A percentile compares a stretch with the other conserved stretches of the same genome.
phyloP scores from a whole-genome alignment of 164 flowering plant genomes.

The Stephania yunnanensis region DNA sequence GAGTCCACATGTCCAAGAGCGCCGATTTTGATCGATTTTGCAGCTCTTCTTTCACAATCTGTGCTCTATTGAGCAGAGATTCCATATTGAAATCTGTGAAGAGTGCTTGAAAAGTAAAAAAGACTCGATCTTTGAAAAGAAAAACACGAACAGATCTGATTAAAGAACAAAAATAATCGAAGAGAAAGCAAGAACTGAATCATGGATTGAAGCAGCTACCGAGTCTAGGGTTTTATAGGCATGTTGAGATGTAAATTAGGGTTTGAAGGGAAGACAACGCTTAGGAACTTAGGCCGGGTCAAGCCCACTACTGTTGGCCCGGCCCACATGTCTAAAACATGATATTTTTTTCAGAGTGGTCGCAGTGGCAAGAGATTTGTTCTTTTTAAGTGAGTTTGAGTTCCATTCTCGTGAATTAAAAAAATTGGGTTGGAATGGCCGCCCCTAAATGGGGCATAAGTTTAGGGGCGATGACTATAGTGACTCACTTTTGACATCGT shows the following conservation, averaged over 20 bases:
- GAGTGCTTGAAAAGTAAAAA: neutral
- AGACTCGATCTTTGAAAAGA: neutral
- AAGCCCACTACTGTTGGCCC: neutral
- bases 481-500: too few species aligned
- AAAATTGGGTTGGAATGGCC: too few species aligned
- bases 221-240: neutral
- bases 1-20: slow-evolving; percentile 1
- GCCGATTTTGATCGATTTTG: neutral
- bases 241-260: neutral
- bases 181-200: neutral
- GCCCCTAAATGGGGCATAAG: too few species aligned
- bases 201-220: neutral
- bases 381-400: too few species aligned
- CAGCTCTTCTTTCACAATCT: neutral
- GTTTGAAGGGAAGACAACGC: neutral
- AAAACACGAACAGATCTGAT: neutral
- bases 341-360: too few species aligned
- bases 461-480: too few species aligned
- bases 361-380: too few species aligned
- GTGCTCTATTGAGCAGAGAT: neutral
- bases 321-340: neutral
- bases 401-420: too few species aligned
- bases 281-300: neutral
- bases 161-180: neutral
- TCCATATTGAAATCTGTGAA: neutral